Evolutionary conservation across 2,329 filamentous ascomycete genomes (phyloP).

Genomic region (Stagonosporopsis vannaccii): DNA sequence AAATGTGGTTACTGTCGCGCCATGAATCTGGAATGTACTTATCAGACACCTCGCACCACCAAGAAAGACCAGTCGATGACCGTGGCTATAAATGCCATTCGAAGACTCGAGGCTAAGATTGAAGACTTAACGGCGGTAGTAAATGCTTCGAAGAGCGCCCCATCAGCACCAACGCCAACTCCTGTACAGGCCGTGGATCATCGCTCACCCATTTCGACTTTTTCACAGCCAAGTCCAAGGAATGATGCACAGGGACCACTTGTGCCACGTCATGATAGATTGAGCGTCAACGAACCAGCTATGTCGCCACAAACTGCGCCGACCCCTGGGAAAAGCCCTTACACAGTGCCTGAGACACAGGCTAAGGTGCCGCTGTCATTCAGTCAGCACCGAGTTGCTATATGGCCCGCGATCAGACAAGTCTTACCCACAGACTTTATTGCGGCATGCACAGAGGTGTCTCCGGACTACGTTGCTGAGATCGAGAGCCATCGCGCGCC

Average conservation of each 20-base stretch:
- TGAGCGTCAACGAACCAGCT: constrained; percentile 32
- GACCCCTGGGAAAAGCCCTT: constrained; percentile 36
- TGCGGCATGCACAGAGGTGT: constrained; percentile 47
- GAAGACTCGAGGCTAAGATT: constrained; percentile 61
- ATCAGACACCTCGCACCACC: constrained; percentile 61
- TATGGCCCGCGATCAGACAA: constrained; percentile 57
- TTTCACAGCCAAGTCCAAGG: constrained; percentile 42
- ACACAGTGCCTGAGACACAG: constrained; percentile 26
- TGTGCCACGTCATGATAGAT: constrained; percentile 26
- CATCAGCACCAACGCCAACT: constrained; percentile 17
- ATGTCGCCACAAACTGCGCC: constrained; percentile 37
- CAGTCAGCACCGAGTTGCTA: constrained; percentile 59
- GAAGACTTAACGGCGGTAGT: constrained; percentile 55
- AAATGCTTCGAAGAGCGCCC: constrained; percentile 29
- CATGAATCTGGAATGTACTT: constrained; percentile 59
- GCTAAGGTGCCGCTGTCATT: constrained; percentile 54
- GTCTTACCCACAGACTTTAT: constrained; percentile 55
- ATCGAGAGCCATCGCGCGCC: constrained; percentile 57
- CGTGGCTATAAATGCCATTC: constrained; percentile 63
- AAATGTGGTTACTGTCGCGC: constrained; percentile 60
- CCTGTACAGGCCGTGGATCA: constrained; percentile 24
- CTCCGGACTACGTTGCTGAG: constrained; percentile 59
- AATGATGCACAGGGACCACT: constrained; percentile 18
- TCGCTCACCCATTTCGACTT: constrained; percentile 35
- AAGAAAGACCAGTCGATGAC: constrained; percentile 63